Base-by-base conservation (phyloP, 78 protist genomes). In the Diacronema lutheri region DNA sequence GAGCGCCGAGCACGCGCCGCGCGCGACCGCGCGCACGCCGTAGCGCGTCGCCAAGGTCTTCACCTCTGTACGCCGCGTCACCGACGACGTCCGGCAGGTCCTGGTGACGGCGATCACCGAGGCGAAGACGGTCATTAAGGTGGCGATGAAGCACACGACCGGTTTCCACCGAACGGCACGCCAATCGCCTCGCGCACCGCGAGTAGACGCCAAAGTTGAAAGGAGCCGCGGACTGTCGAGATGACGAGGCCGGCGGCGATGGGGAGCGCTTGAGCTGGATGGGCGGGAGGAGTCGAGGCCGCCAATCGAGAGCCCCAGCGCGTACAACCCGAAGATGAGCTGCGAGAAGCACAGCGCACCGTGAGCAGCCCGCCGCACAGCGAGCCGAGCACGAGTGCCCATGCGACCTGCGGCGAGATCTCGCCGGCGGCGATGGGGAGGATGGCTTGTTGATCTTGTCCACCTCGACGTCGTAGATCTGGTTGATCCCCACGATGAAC, bases 381-480 rank as follows among this genome's bases (percentile, higher is more conserved):
- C 7, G 58, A 60, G 65, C 56, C 64, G 21, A 10, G 11, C 46
- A 79, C 84, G 35, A 79, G 10, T n/a, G 33, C 64, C 84, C 84
- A 79, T 5, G 84, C 84, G 29, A 19, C 14, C 21, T 14, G 29
- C 68, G 65, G 65, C 14, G 68, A 31, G 46, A 79, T 79, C n/a
- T 0, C n/a, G 10, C 84, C 90, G 2, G 90, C 85, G 21, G 90
- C 80, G 44, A 87, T 78, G 33, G 90, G 90, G 11, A 87, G 90
- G 69, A 87, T 41, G 90, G 90, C 90, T 87, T 87, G 85, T 87
- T 87, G 46, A 87, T 35, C 25, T 21, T 5, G 81, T 87, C 90
- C 41, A 87, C 80, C 10, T 87, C 80, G 14, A 78, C 86, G 62
- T 87, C 90, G 81, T 61, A 81, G 69, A 81, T 81, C 58, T 81